Evolutionary conservation across 805 yeast genomes (phyloP), one percentile per base, ranked within the genome.

Genomic region (Ogataea trehaloabstinens): DNA sequence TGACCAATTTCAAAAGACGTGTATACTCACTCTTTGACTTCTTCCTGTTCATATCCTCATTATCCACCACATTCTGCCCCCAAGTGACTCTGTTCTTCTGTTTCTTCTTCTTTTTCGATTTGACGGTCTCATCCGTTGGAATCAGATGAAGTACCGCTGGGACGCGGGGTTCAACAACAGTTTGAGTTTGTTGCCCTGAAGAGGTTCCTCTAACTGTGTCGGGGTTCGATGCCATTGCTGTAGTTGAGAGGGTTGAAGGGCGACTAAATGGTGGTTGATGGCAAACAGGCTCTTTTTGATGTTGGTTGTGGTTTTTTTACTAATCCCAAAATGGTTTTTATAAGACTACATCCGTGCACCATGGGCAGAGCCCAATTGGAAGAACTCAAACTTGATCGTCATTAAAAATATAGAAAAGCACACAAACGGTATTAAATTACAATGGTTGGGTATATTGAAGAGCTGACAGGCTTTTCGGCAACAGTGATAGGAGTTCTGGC

Each of bases 21-120:
- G n/a, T 12, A 31, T 37, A 57, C 70, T 36, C 45, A 67, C 72
- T 83, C 61, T 91, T 91, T 10, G 95, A 78, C 58, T 88, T 89
- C 67, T 93, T 93, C 66, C 78, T 86, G 55, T 83, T 76, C 85
- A 93, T 70, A 56, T 85, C 64, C 63, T 91, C 99, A 59, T 91
- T 91, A 60, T 91, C 98, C 4, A 93, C 72, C 3, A 87, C 90
- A 32, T 82, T 95, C 25, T 83, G 85, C 6, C 81, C 71, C 96
- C 97, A 91, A 37, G 79, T 71, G 0, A 91, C 96, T 28, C 75
- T 70, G 10, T 79, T 71, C 37, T 72, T 64, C 5, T 32, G 36
- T 19, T 40, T 38, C 40, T 46, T 46, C 35, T 42, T 49, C 34
- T 35, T 41, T 20, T 38, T 41, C 22, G 8, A 16, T 11, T 30